phyloP scores from a whole-genome alignment of 164 flowering plant species.

The Tinospora cordifolia region DNA sequence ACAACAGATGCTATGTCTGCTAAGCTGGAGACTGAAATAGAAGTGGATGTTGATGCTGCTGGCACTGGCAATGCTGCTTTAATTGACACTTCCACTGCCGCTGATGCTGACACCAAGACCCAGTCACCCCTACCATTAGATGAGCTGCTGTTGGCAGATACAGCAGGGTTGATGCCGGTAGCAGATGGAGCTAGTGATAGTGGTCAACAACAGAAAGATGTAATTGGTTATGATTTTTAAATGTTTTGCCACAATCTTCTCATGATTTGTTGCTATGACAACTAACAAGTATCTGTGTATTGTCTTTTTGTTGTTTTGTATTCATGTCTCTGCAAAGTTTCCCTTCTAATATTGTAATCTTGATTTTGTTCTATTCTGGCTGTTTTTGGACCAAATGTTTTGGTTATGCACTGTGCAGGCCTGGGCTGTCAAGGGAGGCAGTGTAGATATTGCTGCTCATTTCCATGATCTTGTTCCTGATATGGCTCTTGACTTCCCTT shows the following conservation, averaged over 20 bases:
- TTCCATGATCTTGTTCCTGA: slow-evolving; percentile 94
- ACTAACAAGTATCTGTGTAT: background rate
- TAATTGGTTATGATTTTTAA: slow-evolving; percentile 16
- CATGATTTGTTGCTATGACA: background rate
- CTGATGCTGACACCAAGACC: slow-evolving; percentile 35
- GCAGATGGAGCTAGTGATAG: slow-evolving; percentile 23
- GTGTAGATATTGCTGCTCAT: slow-evolving; percentile 47
- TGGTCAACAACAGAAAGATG: slow-evolving; percentile 48
- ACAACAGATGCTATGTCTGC: slow-evolving; percentile 34
- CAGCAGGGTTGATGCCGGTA: slow-evolving; percentile 20
- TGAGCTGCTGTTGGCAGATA: slow-evolving; percentile 52
- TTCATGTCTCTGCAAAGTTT: background rate
- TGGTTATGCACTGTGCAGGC: slow-evolving; percentile 37
- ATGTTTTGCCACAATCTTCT: background rate
- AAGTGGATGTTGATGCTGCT: slow-evolving; percentile 17
- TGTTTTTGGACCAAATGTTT: slow-evolving; percentile 4
- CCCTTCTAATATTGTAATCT: background rate
- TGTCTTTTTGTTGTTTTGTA: background rate
- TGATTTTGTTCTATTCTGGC: background rate
- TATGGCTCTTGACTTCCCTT: slow-evolving; percentile 90
- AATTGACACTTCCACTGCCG: no score
- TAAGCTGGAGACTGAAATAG: slow-evolving; percentile 30
- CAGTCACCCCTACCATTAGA: slow-evolving; percentile 46
- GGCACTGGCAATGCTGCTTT: no score
- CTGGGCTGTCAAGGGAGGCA: slow-evolving; percentile 64